Conservation (phyloP, 176 grass and related monocot genomes). For the Lolium perenne region DNA sequence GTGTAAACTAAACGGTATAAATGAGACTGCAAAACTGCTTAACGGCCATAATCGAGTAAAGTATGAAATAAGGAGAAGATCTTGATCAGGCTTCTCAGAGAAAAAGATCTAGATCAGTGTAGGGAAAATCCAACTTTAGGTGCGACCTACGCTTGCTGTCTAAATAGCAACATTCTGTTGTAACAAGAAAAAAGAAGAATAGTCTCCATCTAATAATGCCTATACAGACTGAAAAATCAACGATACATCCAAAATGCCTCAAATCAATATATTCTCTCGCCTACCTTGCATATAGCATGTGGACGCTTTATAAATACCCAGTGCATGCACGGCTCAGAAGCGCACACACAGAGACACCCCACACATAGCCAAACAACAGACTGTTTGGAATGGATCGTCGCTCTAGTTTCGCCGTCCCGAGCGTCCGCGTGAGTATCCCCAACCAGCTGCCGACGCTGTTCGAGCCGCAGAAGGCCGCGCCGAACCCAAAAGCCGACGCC, state of each 20-base stretch:
- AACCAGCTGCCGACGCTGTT: neutral
- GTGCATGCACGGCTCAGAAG: neutral
- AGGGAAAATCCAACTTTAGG: neutral
- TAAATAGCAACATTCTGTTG: neutral
- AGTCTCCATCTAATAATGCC: neutral
- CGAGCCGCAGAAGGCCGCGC: neutral
- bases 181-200: constrained; percentile 13
- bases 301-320: neutral
- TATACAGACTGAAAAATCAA: neutral
- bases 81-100: neutral
- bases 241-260: neutral
- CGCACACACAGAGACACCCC: neutral
- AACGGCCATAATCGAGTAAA: neutral
- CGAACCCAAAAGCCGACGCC: neutral
- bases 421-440: neutral
- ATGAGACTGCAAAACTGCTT: neutral
- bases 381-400: neutral
- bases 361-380: neutral
- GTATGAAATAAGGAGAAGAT: neutral
- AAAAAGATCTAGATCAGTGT: too few species aligned
- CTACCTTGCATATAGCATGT: neutral
- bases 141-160: neutral
- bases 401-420: neutral
- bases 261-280: neutral
- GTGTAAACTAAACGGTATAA: neutral